Percentiles rank a stretch among this genome's conserved stretches.
Conservation (phyloP, 306 rosid species). For the Acacia melanoxylon region DNA sequence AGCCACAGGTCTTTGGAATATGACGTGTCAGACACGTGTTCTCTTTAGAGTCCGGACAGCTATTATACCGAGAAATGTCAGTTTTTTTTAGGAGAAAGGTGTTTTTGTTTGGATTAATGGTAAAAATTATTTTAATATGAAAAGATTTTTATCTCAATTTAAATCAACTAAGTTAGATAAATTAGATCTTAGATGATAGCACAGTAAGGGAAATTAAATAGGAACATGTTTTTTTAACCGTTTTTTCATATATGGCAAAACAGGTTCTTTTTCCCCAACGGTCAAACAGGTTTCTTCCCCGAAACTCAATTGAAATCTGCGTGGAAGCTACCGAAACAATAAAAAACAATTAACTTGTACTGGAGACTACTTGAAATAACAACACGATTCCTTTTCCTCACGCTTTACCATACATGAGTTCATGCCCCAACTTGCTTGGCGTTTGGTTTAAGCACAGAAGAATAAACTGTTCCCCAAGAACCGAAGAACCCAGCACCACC, state of each 20-base stretch:
- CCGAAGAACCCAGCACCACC: neutral
- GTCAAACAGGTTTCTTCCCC: neutral
- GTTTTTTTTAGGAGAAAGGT: neutral
- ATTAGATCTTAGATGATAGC: too few relatives aligned
- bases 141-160: too few relatives aligned
- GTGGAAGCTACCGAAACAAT: neutral
- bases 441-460: slow-evolving; percentile 8
- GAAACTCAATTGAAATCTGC: neutral
- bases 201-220: too few relatives aligned
- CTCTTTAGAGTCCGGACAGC: neutral
- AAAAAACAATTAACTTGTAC: neutral
- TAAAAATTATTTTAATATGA: too few relatives aligned
- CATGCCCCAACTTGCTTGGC: slow-evolving; percentile 13
- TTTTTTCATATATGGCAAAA: neutral
- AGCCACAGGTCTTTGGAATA: neutral
- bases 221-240: too few relatives aligned
- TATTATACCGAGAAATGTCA: neutral
- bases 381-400: neutral
- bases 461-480: neutral
- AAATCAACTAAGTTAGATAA: too few relatives aligned
- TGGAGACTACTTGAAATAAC: neutral
- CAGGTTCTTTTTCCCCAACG: neutral
- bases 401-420: neutral
- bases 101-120: too few relatives aligned
- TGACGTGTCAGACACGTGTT: neutral